Conservation (phyloP, 306 rosid genomes). For the Quercus suber region DNA sequence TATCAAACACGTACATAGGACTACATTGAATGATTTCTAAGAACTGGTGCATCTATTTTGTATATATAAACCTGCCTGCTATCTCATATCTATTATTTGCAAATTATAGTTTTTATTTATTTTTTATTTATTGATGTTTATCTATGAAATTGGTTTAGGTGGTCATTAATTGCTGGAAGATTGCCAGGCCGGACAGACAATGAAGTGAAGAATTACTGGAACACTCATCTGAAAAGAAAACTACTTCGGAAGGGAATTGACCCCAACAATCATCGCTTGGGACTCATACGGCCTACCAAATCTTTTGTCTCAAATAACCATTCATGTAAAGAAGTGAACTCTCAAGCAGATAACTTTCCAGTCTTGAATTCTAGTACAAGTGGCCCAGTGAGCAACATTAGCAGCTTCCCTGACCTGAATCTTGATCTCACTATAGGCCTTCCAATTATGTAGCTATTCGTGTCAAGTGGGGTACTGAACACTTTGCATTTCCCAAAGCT, state of each 20-base stretch:
- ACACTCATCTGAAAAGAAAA: constrained; percentile 33
- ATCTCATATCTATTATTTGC: background rate
- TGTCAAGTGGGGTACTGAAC: background rate
- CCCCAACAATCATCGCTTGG: constrained; percentile 15
- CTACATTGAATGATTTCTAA: no score
- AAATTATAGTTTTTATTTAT: no score
- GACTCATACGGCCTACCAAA: background rate
- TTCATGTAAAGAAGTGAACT: background rate
- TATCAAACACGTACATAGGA: no score
- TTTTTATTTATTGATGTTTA: background rate
- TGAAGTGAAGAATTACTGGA: constrained; percentile 49
- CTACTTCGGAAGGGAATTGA: constrained; percentile 10
- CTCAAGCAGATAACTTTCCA: background rate
- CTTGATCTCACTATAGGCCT: constrained; percentile 31
- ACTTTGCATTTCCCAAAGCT: background rate
- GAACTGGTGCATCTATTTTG: no score
- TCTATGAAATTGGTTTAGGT: constrained; percentile 19
- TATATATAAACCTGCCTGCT: background rate
- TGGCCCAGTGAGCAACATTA: background rate
- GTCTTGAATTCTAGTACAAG: background rate
- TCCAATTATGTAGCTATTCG: background rate
- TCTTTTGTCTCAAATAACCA: background rate
- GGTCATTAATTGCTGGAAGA: constrained; percentile 55
- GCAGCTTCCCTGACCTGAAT: constrained; percentile 29
- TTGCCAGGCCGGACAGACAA: constrained; percentile 54